These are phyloP conservation scores for Neospermospora avenae DNA, from an alignment of 2,329 filamentous ascomycete genomes.

Conservation along the genomic window DNA sequence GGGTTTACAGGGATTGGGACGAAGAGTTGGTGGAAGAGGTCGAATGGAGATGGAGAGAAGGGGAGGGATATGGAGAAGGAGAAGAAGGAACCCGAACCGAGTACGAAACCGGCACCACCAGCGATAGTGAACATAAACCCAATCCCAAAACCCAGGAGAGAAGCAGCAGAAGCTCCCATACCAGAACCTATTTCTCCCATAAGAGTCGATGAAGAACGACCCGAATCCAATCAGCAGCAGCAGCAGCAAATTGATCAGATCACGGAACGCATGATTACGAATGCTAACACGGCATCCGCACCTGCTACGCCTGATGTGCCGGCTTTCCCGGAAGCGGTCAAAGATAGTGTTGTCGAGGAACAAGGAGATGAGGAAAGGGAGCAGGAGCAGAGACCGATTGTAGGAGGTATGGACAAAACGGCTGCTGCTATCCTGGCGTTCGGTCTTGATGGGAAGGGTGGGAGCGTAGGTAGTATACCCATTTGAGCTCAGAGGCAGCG, in stretches of 20 bases:
- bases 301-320: neutral
- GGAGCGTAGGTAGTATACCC: neutral
- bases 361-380: neutral
- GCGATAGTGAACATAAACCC: neutral
- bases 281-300: conserved; percentile 13
- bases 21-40: conserved; percentile 27
- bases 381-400: neutral
- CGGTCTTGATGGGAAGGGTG: conserved; percentile 6
- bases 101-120: too few relatives aligned
- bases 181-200: too few relatives aligned
- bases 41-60: neutral
- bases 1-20: conserved; percentile 27
- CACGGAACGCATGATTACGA: conserved; percentile 22
- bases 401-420: neutral
- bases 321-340: neutral
- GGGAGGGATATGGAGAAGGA: neutral
- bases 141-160: neutral
- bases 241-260: conserved; percentile 17
- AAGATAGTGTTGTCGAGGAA: neutral
- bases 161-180: too few relatives aligned
- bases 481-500: neutral
- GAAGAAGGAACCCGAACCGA: too few relatives aligned
- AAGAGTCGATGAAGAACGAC: neutral
- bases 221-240: neutral
- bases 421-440: conserved; percentile 4